Evolutionary conservation across 768 basidiomycete genomes (phyloP).

Genomic region (Calvatia gigantea): DNA sequence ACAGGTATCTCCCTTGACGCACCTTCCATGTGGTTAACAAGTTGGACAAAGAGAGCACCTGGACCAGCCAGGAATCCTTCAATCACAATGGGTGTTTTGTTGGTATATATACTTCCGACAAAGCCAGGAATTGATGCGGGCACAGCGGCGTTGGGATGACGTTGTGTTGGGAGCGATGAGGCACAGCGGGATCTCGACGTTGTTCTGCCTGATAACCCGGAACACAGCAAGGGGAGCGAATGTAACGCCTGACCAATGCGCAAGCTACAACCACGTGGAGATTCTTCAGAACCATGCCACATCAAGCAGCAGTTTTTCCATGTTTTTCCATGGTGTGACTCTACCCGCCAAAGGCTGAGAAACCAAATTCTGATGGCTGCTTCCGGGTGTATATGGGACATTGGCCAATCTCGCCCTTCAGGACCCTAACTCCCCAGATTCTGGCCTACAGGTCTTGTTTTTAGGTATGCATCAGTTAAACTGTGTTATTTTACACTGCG

Average conservation of each 20-base stretch:
- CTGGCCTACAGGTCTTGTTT: no score
- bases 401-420: slow-evolving; percentile 54
- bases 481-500: no score
- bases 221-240: no score
- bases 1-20: slow-evolving; percentile 8
- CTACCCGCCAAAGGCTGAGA: no score
- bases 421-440: slow-evolving; percentile 59
- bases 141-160: background rate
- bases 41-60: slow-evolving; percentile 16
- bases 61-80: slow-evolving; percentile 29
- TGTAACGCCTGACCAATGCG: no score
- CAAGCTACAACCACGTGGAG: slow-evolving; percentile 17
- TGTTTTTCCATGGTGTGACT: slow-evolving; percentile 60
- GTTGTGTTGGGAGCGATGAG: background rate
- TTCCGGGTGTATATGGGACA: slow-evolving; percentile 66
- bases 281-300: slow-evolving; percentile 32
- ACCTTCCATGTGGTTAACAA: slow-evolving; percentile 14
- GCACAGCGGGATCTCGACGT: background rate
- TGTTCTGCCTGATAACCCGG: background rate
- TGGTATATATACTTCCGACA: background rate
- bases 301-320: slow-evolving; percentile 53
- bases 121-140: no score
- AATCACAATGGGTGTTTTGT: slow-evolving; percentile 1
- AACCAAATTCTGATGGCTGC: no score
- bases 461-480: no score